Evolutionary conservation across 805 yeast genomes (phyloP), one percentile per base, ranked within the genome.

Genomic region (Limtongia smithiae): DNA sequence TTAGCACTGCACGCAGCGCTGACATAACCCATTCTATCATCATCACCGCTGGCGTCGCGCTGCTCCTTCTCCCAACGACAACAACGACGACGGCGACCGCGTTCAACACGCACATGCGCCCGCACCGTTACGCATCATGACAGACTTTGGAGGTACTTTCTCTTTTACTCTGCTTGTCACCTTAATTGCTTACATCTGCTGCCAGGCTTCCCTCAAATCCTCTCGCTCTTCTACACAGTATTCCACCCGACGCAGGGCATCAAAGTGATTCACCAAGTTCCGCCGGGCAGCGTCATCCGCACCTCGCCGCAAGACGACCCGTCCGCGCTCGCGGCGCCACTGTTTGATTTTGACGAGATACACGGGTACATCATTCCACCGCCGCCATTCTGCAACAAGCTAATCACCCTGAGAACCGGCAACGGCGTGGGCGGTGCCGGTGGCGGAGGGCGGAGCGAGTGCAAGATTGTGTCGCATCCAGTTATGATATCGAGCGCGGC

Each of bases 201-300:
- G 22, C 28, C 28, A 55, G 96, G 95, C 18, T 89, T 90, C 63
- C 84, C 83, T 5, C 95, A 95, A n/a, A 88, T 93, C 15, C 74
- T 79, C 49, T 93, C 96, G 1, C 73, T 89, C 38, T 90, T 93
- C 65, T 93, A 87, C 66, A 81, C 96, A 0, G 87, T 86, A 0
- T 93, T 93, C 68, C 97, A 93, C 61, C 97, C 97, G 0, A 85
- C 93, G 0, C 95, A 89, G 62, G 98, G 98, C 1, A 83, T 97
- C 0, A 88, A 89, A 67, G 90, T 91, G 4, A 77, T 85, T 4
- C 85, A 85, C 61, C 96, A 93, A 65, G 94, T 88, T 0, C 98
- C 98, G 2, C 79, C 81, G 34, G 86, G 88, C 4, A 73, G 85
- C 3, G 78, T 64, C 48, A 58, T 40, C 27, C 35, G 54, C 15